A percentile compares a stretch with the other conserved stretches of the same genome.
phyloP scores from a whole-genome alignment of 495 filamentous ascomycete species.

The Aspergillus bertholletiae region DNA sequence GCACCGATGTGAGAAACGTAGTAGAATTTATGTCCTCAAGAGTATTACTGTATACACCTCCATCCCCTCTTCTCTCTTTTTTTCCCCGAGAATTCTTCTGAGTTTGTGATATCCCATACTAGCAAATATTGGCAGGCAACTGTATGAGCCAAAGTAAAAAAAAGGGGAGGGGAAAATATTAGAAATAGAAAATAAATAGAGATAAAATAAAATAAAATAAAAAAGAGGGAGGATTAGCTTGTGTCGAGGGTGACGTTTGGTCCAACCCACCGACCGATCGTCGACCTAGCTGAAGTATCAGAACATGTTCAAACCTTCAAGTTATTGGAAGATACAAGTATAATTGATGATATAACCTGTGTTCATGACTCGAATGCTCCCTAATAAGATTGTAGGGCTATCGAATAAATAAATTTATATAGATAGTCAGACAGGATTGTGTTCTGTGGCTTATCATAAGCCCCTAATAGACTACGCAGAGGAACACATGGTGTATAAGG shows the following conservation, averaged over 20 bases:
- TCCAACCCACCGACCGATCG: slow-evolving; percentile 6
- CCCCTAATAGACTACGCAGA: neutral
- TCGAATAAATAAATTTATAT: neutral
- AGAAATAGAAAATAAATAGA: too few species aligned
- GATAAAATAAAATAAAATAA: neutral
- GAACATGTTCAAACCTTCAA: neutral
- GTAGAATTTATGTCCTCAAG: too few species aligned
- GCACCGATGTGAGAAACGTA: too few species aligned
- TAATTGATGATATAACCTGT: neutral
- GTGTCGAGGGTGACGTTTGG: slow-evolving; percentile 10
- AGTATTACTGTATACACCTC: too few species aligned
- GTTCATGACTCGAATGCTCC: neutral
- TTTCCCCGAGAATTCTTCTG: too few species aligned
- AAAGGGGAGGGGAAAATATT: slow-evolving; percentile 2
- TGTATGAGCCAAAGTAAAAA: slow-evolving; percentile 3
- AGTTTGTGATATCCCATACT: too few species aligned
- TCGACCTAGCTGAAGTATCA: neutral
- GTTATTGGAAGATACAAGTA: neutral
- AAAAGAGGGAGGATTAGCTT: neutral
- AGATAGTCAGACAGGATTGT: neutral
- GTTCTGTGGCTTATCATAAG: neutral
- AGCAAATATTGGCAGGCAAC: too few species aligned
- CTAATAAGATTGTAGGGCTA: neutral
- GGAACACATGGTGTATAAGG: neutral
- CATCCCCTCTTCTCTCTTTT: neutral